phyloP scores from a whole-genome alignment of 2,329 filamentous ascomycete species.

The Alternaria consortialis region DNA sequence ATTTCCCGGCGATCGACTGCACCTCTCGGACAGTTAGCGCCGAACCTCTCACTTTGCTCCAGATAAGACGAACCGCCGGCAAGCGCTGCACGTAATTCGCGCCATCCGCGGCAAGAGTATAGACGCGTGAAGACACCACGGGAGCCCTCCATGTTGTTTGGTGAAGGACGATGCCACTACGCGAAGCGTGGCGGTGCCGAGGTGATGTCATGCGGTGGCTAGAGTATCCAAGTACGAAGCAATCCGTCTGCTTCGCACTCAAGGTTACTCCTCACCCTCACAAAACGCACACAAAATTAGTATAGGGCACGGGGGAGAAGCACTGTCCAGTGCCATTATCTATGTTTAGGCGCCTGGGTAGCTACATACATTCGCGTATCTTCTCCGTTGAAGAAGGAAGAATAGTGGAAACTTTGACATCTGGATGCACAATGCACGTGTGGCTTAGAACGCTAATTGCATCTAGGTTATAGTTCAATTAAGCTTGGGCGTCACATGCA shows the following conservation, averaged over 20 bases:
- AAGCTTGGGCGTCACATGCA: no score
- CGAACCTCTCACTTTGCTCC: slow-evolving; percentile 16
- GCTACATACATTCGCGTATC: no score
- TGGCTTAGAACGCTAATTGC: no score
- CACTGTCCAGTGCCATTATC: no score
- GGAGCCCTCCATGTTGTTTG: background rate
- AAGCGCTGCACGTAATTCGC: slow-evolving; percentile 3
- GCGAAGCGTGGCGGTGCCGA: background rate
- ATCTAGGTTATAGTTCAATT: no score
- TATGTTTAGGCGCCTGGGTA: no score
- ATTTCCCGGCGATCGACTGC: slow-evolving; percentile 16
- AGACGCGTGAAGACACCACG: background rate
- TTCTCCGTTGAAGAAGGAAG: no score
- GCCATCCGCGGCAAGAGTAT: background rate
- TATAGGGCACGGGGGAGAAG: background rate
- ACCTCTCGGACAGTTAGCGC: slow-evolving; percentile 13
- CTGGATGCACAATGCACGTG: no score
- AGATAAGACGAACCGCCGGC: slow-evolving; percentile 8
- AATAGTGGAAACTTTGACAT: no score
- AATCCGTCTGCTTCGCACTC: background rate
- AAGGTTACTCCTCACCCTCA: background rate
- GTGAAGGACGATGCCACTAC: background rate
- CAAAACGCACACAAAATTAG: background rate
- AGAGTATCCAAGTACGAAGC: background rate
- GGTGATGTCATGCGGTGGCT: background rate